A percentile compares a stretch with the other conserved stretches of the same genome.
phyloP scores from a whole-genome alignment of 768 basidiomycete genomes.

The Tulasnella sp. region DNA sequence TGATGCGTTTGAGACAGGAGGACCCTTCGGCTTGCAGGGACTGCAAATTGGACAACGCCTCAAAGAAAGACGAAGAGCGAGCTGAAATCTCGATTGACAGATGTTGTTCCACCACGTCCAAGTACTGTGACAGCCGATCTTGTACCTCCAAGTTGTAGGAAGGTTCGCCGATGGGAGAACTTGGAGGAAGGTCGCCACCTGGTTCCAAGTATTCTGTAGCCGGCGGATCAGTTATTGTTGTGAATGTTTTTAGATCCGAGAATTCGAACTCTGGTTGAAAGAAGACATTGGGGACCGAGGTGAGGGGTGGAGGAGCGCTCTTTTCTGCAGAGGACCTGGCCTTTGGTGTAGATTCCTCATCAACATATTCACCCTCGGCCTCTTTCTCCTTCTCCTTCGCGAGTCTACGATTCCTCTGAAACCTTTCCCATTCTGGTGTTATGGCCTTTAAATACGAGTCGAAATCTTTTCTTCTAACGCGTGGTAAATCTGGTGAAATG shows the following conservation, averaged over 20 bases:
- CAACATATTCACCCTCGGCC: background rate
- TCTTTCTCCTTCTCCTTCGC: slow-evolving; percentile 8
- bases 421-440: slow-evolving; percentile 62
- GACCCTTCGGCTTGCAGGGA: slow-evolving; percentile 83
- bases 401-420: slow-evolving; percentile 29
- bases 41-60: slow-evolving; percentile 87
- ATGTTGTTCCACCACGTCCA: slow-evolving; percentile 89
- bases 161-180: background rate
- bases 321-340: background rate
- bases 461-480: slow-evolving; percentile 71
- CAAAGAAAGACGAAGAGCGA: slow-evolving; percentile 88
- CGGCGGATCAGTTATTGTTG: slow-evolving; percentile 52
- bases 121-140: slow-evolving; percentile 81
- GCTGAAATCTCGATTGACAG: slow-evolving; percentile 84
- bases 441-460: slow-evolving; percentile 66
- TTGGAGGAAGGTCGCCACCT: background rate
- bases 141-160: slow-evolving; percentile 47
- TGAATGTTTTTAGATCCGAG: slow-evolving; percentile 62
- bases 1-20: slow-evolving; percentile 64
- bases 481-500: slow-evolving; percentile 60
- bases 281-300: slow-evolving; percentile 67
- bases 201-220: slow-evolving; percentile 18
- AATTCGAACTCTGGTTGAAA: slow-evolving; percentile 71
- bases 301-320: slow-evolving; percentile 44
- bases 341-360: background rate